phyloP scores from a whole-genome alignment of 202 grass and related monocot genomes.

The Dendrocalamus latiflorus region DNA sequence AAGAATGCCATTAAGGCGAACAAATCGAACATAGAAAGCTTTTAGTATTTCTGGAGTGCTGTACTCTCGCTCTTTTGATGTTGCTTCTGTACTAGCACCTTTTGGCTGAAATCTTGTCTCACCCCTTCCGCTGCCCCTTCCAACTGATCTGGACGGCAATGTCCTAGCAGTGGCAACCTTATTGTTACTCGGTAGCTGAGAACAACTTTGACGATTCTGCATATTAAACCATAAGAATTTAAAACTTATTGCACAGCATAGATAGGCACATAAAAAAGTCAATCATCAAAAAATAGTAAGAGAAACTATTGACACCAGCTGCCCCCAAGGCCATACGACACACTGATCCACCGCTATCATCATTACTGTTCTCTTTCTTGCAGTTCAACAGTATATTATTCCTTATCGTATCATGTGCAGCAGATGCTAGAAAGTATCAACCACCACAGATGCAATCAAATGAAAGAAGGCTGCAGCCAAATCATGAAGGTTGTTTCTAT shows the following conservation, averaged over 20 bases:
- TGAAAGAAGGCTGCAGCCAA: not conserved
- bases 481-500: not conserved
- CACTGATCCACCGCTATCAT: not conserved
- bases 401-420: not conserved
- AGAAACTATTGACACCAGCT: not conserved
- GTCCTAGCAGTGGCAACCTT: slow-evolving; percentile 33
- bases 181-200: slow-evolving; percentile 45
- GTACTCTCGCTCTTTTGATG: slow-evolving; percentile 37
- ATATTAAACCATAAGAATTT: slow-evolving; percentile 5
- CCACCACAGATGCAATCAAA: not conserved
- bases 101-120: slow-evolving; percentile 45
- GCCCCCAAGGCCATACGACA: not conserved
- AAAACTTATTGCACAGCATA: not conserved
- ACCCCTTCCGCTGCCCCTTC: slow-evolving; percentile 55
- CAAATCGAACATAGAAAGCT: slow-evolving; percentile 55
- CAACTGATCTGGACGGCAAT: slow-evolving; percentile 32
- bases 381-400: not conserved
- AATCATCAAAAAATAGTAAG: not conserved
- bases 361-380: not conserved
- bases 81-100: slow-evolving; percentile 44
- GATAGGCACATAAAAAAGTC: not conserved
- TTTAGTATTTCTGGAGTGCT: slow-evolving; percentile 53
- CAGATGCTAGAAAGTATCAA: not conserved
- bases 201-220: slow-evolving; percentile 63
- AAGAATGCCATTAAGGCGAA: slow-evolving; percentile 73